phyloP scores from a whole-genome alignment of 768 basidiomycete species.

The Leccinum fibrillosum region DNA sequence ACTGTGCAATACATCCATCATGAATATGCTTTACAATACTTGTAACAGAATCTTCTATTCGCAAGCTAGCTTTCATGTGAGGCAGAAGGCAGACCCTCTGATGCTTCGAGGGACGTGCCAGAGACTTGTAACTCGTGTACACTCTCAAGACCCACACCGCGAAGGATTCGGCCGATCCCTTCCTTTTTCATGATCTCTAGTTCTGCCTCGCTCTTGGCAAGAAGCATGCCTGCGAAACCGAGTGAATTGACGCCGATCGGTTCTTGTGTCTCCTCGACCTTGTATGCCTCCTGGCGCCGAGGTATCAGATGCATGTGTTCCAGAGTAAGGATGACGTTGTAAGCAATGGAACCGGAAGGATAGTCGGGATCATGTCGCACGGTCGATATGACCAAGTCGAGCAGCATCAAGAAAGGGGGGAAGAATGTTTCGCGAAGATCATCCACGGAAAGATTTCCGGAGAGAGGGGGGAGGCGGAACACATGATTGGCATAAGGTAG shows the following conservation, averaged over 20 bases:
- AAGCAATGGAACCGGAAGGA: slow-evolving; percentile 65
- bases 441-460: slow-evolving; percentile 22
- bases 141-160: slow-evolving; percentile 60
- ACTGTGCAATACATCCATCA: background rate
- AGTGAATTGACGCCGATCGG: slow-evolving; percentile 76
- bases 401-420: slow-evolving; percentile 62
- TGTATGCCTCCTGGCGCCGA: slow-evolving; percentile 60
- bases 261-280: slow-evolving; percentile 50
- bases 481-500: slow-evolving; percentile 84
- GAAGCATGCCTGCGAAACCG: slow-evolving; percentile 86
- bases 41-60: background rate
- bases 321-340: slow-evolving; percentile 78
- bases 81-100: slow-evolving; percentile 14
- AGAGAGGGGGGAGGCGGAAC: slow-evolving; percentile 43
- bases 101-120: slow-evolving; percentile 40
- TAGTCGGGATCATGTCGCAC: slow-evolving; percentile 65
- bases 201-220: slow-evolving; percentile 82
- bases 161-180: slow-evolving; percentile 60
- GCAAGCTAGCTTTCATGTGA: background rate
- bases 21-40: slow-evolving; percentile 1
- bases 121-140: slow-evolving; percentile 65
- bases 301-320: slow-evolving; percentile 88
- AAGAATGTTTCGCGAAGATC: slow-evolving; percentile 53
- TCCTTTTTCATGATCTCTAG: slow-evolving; percentile 64
- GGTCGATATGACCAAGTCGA: slow-evolving; percentile 75